Conservation (phyloP, 805 yeast genomes). For the Yarrowia deformans region DNA sequence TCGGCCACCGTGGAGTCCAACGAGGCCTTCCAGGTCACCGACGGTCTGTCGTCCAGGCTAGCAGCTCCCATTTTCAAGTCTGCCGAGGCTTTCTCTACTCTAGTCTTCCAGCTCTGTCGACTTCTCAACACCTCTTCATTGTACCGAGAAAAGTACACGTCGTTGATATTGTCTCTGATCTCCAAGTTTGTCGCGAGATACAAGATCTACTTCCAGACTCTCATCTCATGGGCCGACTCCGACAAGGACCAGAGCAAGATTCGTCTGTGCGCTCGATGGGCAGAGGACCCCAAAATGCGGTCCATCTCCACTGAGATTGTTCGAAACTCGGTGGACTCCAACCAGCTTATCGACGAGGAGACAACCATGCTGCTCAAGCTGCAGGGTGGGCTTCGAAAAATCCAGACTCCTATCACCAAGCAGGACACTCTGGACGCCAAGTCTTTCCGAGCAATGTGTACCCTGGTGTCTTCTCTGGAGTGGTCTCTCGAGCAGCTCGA, state of each 20-base stretch:
- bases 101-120: slow-evolving; percentile 59
- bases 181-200: slow-evolving; percentile 43
- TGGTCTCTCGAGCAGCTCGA: slow-evolving; percentile 51
- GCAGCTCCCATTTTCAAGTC: slow-evolving; percentile 53
- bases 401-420: slow-evolving; percentile 49
- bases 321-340: slow-evolving; percentile 16
- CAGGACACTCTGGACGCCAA: slow-evolving; percentile 64
- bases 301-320: slow-evolving; percentile 15
- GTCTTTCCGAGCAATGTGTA: slow-evolving; percentile 59
- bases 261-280: slow-evolving; percentile 38
- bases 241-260: slow-evolving; percentile 39
- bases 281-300: slow-evolving; percentile 24
- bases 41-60: slow-evolving; percentile 45
- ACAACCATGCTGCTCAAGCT: slow-evolving; percentile 7
- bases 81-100: slow-evolving; percentile 57
- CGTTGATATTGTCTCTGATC: slow-evolving; percentile 47
- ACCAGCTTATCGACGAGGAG: slow-evolving; percentile 26
- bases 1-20: slow-evolving; percentile 55
- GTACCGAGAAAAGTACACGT: slow-evolving; percentile 64
- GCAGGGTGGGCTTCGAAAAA: slow-evolving; percentile 10
- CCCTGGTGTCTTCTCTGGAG: slow-evolving; percentile 61
- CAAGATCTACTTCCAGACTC: slow-evolving; percentile 40
- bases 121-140: slow-evolving; percentile 66
- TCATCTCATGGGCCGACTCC: slow-evolving; percentile 32
- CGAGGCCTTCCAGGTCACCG: slow-evolving; percentile 52